Evolutionary conservation across 306 rosid genomes (phyloP), one percentile per base, ranked within the genome.

Genomic region (Ceratonia siliqua): DNA sequence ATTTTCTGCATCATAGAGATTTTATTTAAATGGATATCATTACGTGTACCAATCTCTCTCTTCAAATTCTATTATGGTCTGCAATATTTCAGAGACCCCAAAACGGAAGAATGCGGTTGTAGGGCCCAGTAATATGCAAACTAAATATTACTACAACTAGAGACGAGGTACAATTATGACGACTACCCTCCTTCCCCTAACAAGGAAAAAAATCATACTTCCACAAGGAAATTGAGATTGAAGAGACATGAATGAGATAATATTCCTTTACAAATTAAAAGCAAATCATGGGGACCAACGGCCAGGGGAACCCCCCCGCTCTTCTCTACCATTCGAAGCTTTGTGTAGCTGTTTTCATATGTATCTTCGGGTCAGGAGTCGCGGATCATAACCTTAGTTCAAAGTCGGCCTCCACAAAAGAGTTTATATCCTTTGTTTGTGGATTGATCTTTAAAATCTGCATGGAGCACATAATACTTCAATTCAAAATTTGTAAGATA

Each of bases 381-480:
- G 24, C n/a, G 50, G 49, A 72, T 73, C 69, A 36, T 57, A 79
- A 18, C 74, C 63, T 28, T 18, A 79, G 79, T 56, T 79, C 64
- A 27, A 55, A 54, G 68, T 79, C 79, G 33, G 42, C 69, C 2
- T 62, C 73, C 32, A 72, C 83, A 10, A 74, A 32, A 18, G 48
- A 46, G 25, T 58, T 45, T 9, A 67, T 58, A 43, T 74, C 76
- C 65, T 28, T 59, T 39, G 57, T 72, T 49, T 46, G 43, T 8
- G 70, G 55, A 65, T 79, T 72, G 50, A 79, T 79, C 45, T 72
- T 73, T 78, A 72, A 32, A 45, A 64, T 79, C 83, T 72, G 61
- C 79, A 42, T 10, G 13, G 15, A 58, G 14, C 8, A 38, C 6
- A 38, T n/a, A 0, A 17, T 18, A 32, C 9, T 14, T 35, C 5